Conservation (phyloP, 2,329 filamentous ascomycete genomes). For the Pseudofabraea citricarpa region DNA sequence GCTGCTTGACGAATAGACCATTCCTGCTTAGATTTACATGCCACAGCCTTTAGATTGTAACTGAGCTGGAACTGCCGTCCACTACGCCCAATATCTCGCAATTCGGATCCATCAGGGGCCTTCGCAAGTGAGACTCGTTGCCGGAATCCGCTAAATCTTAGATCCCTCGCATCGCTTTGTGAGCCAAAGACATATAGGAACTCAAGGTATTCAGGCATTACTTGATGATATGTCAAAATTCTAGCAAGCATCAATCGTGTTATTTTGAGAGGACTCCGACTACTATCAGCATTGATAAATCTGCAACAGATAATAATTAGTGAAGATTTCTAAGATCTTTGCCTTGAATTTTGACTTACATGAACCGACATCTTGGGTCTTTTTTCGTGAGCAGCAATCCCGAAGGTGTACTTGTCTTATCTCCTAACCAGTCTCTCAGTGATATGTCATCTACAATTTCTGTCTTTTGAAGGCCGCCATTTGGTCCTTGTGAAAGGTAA, state of each 20-base stretch:
- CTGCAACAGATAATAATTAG: conserved; percentile 7
- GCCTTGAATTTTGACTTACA: conserved; percentile 14
- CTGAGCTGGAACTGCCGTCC: conserved; percentile 21
- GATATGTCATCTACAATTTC: neutral
- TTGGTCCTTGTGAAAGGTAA: no score
- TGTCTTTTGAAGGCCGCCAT: neutral
- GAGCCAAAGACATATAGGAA: conserved; percentile 25
- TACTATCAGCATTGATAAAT: conserved; percentile 17
- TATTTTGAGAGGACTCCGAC: conserved; percentile 16
- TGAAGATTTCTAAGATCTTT: neutral
- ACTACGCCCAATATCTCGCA: conserved; percentile 14
- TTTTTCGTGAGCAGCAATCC: neutral
- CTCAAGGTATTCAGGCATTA: conserved; percentile 28
- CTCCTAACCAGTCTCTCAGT: neutral
- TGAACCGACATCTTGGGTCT: conserved; percentile 23
- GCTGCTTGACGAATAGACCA: conserved; percentile 23
- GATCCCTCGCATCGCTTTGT: conserved; percentile 16
- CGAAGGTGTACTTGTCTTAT: neutral
- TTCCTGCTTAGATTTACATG: conserved; percentile 6
- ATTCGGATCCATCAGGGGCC: conserved; percentile 4
- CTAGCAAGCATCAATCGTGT: conserved; percentile 20
- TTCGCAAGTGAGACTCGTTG: conserved; percentile 11
- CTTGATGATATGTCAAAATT: conserved; percentile 27
- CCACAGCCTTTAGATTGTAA: conserved; percentile 23
- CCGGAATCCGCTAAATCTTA: conserved; percentile 22